Evolutionary conservation across 2,329 filamentous ascomycete genomes (phyloP).

Genomic region (Calonectria multiphialidica): DNA sequence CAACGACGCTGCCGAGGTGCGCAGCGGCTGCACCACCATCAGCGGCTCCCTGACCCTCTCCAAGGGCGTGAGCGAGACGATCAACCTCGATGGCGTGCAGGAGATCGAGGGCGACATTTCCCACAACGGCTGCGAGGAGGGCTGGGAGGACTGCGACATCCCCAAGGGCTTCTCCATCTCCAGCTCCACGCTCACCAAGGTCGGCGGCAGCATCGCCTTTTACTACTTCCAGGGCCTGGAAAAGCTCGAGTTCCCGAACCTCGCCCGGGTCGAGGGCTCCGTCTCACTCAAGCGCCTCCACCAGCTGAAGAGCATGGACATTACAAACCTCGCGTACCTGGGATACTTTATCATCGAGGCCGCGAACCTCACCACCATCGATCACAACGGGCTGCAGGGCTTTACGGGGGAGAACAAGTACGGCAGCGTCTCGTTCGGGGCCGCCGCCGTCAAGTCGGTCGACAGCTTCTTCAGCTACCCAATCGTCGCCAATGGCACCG

Average conservation of each 20-base stretch:
- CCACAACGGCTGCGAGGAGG: conserved; percentile 8
- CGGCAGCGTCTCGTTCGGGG: conserved; percentile 11
- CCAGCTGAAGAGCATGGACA: conserved; percentile 25
- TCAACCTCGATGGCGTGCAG: conserved; percentile 30
- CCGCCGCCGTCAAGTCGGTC: conserved; percentile 13
- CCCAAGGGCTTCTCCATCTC: conserved; percentile 23
- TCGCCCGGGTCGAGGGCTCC: conserved; percentile 18
- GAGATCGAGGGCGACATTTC: conserved; percentile 21
- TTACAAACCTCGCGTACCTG: conserved; percentile 26
- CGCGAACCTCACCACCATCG: conserved; percentile 18
- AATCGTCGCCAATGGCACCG: conserved; percentile 12
- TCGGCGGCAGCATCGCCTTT: conserved; percentile 22
- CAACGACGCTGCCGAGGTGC: conserved; percentile 24
- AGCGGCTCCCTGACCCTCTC: conserved; percentile 16
- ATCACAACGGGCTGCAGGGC: conserved; percentile 26
- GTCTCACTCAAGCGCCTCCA: conserved; percentile 21
- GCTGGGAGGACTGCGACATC: conserved; percentile 1
- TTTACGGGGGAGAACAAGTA: conserved; percentile 21
- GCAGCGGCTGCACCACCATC: conserved; percentile 25
- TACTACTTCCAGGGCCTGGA: conserved; percentile 26
- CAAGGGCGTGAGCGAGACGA: conserved; percentile 11
- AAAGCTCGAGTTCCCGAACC: conserved; percentile 27
- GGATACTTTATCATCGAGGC: conserved; percentile 25
- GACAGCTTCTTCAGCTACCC: conserved; percentile 35
- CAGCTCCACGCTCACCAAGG: conserved; percentile 24